Evolutionary conservation across 75 land plant species (phyloP), one percentile per base, ranked within the genome.

Genomic region (Adiantum capillusveneris): DNA sequence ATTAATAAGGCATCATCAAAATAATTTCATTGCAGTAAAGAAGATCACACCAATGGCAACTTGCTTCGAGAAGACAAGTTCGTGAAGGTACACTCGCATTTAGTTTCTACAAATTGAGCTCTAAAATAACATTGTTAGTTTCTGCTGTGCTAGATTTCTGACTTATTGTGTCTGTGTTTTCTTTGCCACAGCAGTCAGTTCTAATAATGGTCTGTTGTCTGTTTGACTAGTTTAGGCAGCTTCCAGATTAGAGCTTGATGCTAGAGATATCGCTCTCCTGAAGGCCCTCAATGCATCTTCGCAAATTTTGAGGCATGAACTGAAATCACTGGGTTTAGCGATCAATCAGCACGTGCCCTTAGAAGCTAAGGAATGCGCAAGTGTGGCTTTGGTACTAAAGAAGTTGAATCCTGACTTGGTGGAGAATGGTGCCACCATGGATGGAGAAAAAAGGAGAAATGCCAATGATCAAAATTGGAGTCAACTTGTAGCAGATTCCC

Each of bases 211-310:
- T n/a, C n/a, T n/a, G n/a, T n/a, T n/a, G n/a, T n/a, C n/a, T n/a
- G n/a, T n/a, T n/a, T n/a, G n/a, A n/a, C n/a, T n/a, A n/a, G n/a
- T n/a, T n/a, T n/a, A 63, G 65, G 65, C 18, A 52, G 1, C 29
- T 52, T 51, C 1, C 20, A 31, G 7, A 13, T 45, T 30, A 2
- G 63, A 29, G 28, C 39, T 61, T 27, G 31, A 61, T 44, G 13
- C 63, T 21, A 61, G 48, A 49, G 63, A 61, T 9, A 61, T 46
- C 27, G 31, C 63, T 25, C 34, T 61, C 53, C 66, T 74, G 19
- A 83, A 83, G 65, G 68, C 78, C 56, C 59, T 86, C 19, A 64
- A 61, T 41, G 31, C 53, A 63, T 79, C 90, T 11, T 77, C 72
- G 16, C 65, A 86, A 12, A 66, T 63, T 29, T 73, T 86, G 58